Conservation (phyloP, 345 rosid species). For the Arabis hirsuta region DNA sequence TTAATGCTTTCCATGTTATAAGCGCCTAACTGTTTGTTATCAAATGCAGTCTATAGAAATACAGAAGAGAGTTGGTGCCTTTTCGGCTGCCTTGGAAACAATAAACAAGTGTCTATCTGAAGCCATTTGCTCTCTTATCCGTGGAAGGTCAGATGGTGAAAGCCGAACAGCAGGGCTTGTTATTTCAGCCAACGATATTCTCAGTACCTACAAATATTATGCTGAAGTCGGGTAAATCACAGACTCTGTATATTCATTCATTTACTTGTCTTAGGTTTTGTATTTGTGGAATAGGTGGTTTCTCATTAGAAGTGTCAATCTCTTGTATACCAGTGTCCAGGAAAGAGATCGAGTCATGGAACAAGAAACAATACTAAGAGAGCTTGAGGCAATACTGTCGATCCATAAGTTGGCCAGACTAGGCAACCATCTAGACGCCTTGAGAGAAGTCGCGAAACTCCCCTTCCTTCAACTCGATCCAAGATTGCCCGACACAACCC, state of each 20-base stretch:
- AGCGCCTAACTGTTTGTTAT: constrained; percentile 1
- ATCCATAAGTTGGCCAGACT: constrained; percentile 67
- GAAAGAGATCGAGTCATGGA: constrained; percentile 72
- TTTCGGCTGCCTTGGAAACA: constrained; percentile 79
- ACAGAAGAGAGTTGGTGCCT: constrained; percentile 84
- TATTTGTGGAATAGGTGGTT: not conserved
- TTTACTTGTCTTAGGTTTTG: constrained; percentile 1
- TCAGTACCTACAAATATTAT: constrained; percentile 70
- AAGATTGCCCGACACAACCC: constrained; percentile 57
- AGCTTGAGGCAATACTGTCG: constrained; percentile 88
- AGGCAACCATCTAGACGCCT: constrained; percentile 71
- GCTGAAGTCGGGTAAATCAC: constrained; percentile 67
- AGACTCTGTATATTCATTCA: not conserved
- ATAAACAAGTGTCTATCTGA: constrained; percentile 83
- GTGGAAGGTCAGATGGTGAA: constrained; percentile 88
- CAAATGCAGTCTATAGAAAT: constrained; percentile 68
- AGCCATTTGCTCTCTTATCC: constrained; percentile 74
- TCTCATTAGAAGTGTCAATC: constrained; percentile 12
- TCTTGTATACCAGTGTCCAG: constrained; percentile 55
- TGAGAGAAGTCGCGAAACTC: constrained; percentile 81
- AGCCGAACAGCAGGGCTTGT: constrained; percentile 74
- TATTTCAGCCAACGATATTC: constrained; percentile 79
- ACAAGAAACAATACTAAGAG: constrained; percentile 85
- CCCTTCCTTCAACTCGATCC: constrained; percentile 90
- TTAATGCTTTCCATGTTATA: not conserved